Percentiles rank a stretch among this genome's conserved stretches.
Conservation (phyloP, 169 alveolate species). For the Eimeria maxima region DNA sequence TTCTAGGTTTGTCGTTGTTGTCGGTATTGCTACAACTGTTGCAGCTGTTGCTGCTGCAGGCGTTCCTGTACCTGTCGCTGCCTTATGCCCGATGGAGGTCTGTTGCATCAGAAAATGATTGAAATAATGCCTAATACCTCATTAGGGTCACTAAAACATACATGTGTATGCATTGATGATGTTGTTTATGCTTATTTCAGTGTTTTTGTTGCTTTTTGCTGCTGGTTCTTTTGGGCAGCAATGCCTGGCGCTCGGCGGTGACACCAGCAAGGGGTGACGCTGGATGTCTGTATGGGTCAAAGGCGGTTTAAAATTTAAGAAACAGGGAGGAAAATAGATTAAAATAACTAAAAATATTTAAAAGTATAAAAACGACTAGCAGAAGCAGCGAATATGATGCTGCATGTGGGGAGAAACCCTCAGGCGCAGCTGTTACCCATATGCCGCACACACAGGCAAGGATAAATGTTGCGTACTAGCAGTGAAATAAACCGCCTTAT, state of each 20-base stretch:
- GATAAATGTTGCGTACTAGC: background rate
- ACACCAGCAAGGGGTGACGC: no score
- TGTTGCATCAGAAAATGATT: background rate
- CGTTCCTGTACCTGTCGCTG: constrained; percentile 2
- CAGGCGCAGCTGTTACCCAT: no score
- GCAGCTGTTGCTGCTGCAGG: constrained; percentile 9
- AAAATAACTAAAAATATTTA: background rate
- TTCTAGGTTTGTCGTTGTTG: background rate
- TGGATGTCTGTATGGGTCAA: background rate
- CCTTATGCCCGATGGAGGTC: background rate
- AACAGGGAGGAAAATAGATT: background rate
- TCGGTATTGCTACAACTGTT: background rate
- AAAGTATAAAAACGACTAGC: background rate
- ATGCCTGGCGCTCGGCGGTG: no score
- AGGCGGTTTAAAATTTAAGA: background rate
- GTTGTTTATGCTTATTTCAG: background rate
- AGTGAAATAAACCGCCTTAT: background rate
- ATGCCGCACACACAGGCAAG: no score
- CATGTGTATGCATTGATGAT: background rate
- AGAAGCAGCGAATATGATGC: background rate
- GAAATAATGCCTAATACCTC: background rate
- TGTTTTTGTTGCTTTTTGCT: background rate
- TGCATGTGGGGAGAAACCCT: no score
- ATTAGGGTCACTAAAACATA: background rate
- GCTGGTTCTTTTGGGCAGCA: background rate